phyloP scores from a whole-genome alignment of 192 early-diverging fungal species.

The Fimicolochytrium jonesii region DNA sequence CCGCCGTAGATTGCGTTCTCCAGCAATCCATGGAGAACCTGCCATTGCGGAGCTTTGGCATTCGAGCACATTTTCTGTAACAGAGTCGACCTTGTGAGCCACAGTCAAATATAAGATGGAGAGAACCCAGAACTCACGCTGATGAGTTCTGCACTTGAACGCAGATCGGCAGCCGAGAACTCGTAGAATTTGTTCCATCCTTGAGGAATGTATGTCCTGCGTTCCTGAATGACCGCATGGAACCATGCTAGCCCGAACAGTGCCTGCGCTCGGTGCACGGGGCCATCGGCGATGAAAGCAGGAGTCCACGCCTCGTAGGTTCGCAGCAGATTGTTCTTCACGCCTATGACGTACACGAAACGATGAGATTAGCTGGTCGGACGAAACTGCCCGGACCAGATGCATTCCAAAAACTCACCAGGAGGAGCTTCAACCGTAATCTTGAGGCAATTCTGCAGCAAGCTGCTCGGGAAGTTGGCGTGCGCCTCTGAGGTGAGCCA shows the following conservation, averaged over 20 bases:
- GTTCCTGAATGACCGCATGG: conserved; percentile 58
- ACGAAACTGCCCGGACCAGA: neutral
- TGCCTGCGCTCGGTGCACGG: conserved; percentile 47
- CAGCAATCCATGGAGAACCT: conserved; percentile 44
- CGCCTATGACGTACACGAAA: conserved; percentile 24
- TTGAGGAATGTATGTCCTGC: conserved; percentile 56
- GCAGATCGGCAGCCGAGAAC: conserved; percentile 53
- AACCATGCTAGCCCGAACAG: conserved; percentile 58
- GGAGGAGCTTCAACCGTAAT: conserved; percentile 58
- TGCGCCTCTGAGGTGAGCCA: conserved; percentile 57
- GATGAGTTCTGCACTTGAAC: conserved; percentile 49
- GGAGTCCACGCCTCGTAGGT: conserved; percentile 49
- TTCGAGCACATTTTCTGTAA: conserved; percentile 32
- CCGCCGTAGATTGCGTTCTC: conserved; percentile 63
- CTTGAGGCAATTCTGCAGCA: conserved; percentile 48
- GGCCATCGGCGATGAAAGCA: conserved; percentile 38
- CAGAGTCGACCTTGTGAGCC: too few species aligned
- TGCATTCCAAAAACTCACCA: conserved; percentile 17
- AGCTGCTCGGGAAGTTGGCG: conserved; percentile 43
- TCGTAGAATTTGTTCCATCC: conserved; percentile 66
- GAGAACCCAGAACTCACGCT: conserved; percentile 31
- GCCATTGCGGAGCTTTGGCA: conserved; percentile 42
- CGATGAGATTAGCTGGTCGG: conserved; percentile 1
- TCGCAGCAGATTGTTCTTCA: conserved; percentile 54
- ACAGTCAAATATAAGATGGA: too few species aligned